A percentile compares a stretch with the other conserved stretches of the same genome.
Conservation (phyloP, 352 stramenopile species). For the Phytophthora pluvialis region DNA sequence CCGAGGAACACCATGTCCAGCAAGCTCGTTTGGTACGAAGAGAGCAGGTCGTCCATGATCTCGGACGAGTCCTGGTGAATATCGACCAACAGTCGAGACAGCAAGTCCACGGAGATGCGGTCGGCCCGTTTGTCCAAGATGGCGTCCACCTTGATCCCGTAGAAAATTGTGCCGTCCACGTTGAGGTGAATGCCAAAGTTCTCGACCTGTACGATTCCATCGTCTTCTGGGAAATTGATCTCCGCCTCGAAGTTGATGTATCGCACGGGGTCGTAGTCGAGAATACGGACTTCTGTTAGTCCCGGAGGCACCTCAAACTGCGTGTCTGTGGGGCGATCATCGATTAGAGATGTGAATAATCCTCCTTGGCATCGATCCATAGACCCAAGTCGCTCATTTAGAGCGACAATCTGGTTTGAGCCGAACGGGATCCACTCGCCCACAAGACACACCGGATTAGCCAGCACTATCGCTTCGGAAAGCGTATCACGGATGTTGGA, state of each 20-base stretch:
- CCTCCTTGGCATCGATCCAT: constrained; percentile 95
- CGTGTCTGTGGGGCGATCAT: constrained; percentile 77
- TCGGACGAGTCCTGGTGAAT: constrained; percentile 47
- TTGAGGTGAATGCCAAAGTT: constrained; percentile 92
- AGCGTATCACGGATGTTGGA: constrained; percentile 93
- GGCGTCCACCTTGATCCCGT: constrained; percentile 89
- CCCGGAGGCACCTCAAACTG: constrained; percentile 88
- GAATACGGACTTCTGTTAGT: constrained; percentile 93
- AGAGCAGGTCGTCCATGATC: constrained; percentile 93
- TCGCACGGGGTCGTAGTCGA: constrained; percentile 97
- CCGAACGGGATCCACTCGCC: constrained; percentile 98
- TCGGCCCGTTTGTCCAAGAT: constrained; percentile 96
- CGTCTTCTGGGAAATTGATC: constrained; percentile 94
- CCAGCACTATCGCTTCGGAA: constrained; percentile 93
- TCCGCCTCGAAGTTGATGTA: constrained; percentile 98
- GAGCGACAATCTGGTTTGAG: constrained; percentile 95
- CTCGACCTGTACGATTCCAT: constrained; percentile 94
- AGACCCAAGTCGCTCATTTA: constrained; percentile 96
- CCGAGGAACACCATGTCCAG: constrained; percentile 95
- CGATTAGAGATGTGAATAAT: constrained; percentile 93
- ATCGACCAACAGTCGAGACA: constrained; percentile 94
- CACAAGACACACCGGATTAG: constrained; percentile 94
- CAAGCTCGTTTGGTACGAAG: constrained; percentile 93
- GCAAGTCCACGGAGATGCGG: constrained; percentile 95
- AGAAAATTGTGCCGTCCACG: constrained; percentile 74